phyloP scores from a whole-genome alignment of 2,329 filamentous ascomycete genomes.

The Thielaviopsis punctulata region DNA sequence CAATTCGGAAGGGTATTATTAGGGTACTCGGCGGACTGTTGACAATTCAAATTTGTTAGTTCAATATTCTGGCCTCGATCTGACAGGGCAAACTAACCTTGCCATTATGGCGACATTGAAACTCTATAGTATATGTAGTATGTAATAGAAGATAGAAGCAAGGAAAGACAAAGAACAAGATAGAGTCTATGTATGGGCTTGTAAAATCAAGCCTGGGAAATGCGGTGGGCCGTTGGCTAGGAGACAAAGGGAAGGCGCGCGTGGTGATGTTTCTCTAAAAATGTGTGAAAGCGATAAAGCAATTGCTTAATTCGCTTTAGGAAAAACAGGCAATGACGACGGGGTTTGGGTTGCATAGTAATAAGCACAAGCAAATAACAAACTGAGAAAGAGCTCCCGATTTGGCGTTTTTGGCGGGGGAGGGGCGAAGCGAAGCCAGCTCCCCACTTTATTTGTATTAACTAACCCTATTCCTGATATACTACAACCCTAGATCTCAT shows the following conservation, averaged over 20 bases:
- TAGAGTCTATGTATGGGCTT: too few relatives aligned
- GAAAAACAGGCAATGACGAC: not conserved
- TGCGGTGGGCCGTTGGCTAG: too few relatives aligned
- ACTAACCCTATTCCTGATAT: not conserved
- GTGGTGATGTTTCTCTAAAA: too few relatives aligned
- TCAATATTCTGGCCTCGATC: not conserved
- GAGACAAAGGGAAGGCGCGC: too few relatives aligned
- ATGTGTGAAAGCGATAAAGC: too few relatives aligned
- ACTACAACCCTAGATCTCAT: not conserved
- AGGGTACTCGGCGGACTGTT: conserved; percentile 37
- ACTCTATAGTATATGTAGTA: not conserved
- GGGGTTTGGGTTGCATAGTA: too few relatives aligned
- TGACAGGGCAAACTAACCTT: not conserved
- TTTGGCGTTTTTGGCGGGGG: not conserved
- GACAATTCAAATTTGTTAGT: not conserved
- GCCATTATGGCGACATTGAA: not conserved
- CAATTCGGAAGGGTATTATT: conserved; percentile 74
- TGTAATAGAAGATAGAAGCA: not conserved
- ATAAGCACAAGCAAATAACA: not conserved
- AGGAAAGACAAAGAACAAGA: not conserved
- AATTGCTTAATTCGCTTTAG: too few relatives aligned
- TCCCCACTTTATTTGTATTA: not conserved
- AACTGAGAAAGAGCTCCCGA: not conserved
- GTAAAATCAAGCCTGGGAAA: too few relatives aligned
- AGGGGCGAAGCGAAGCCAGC: not conserved